phyloP scores from a whole-genome alignment of 208 protist genomes.

The Trypanosoma theileri region DNA sequence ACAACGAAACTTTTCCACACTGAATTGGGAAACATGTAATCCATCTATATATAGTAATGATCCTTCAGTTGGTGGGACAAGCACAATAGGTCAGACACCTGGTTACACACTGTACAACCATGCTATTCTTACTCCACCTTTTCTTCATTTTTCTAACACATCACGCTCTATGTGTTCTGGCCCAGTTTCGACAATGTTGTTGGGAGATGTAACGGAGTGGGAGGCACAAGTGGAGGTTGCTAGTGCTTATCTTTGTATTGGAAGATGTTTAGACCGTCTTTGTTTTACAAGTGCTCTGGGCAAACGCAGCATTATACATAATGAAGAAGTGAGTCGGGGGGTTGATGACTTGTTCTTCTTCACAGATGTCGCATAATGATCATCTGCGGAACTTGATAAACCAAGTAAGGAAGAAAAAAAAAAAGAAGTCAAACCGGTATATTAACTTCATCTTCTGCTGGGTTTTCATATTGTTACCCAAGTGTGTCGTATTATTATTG shows the following conservation, averaged over 20 bases:
- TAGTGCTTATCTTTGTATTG: constrained; percentile 31
- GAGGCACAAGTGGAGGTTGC: constrained; percentile 25
- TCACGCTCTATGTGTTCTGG: not conserved
- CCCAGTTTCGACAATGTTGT: constrained; percentile 10
- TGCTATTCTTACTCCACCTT: constrained; percentile 18
- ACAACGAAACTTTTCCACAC: constrained; percentile 11
- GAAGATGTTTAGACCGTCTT: constrained; percentile 25
- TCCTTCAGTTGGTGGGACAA: not conserved
- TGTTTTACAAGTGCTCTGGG: constrained; percentile 27
- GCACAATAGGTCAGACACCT: not conserved
- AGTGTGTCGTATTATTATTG: not conserved
- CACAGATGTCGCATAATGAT: constrained; percentile 9
- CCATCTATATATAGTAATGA: not conserved
- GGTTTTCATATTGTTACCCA: not conserved
- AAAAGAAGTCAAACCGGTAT: not conserved
- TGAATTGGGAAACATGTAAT: not conserved
- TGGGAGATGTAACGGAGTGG: constrained; percentile 29
- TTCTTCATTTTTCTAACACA: not conserved
- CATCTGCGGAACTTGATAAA: no score
- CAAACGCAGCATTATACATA: not conserved
- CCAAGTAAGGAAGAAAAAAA: not conserved
- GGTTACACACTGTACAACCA: constrained; percentile 9
- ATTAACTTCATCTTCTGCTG: not conserved
- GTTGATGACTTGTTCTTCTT: constrained; percentile 25
- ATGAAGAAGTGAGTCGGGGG: not conserved